Conservation (phyloP, 345 rosid genomes). For the Eucalyptus curtisii region DNA sequence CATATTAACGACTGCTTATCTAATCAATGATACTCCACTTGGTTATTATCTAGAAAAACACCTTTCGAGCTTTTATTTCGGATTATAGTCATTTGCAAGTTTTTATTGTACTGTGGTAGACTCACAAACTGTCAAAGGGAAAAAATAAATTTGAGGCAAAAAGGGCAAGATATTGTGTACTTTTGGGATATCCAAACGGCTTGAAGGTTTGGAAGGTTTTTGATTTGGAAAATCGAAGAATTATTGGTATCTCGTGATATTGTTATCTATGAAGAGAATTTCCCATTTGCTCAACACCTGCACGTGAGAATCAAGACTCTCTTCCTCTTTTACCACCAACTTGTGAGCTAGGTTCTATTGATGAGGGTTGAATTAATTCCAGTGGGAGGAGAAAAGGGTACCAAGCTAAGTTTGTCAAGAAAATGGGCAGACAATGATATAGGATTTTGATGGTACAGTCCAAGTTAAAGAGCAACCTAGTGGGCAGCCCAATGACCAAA, state of each 20-base stretch:
- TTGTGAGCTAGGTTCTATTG: not conserved
- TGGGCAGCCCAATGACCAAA: too few species aligned
- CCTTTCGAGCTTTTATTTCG: not conserved
- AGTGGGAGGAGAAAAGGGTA: too few species aligned
- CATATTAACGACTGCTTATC: not conserved
- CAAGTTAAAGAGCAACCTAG: too few species aligned
- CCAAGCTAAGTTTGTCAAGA: too few species aligned
- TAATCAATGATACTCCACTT: not conserved
- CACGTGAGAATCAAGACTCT: not conserved
- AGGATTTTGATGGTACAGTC: too few species aligned
- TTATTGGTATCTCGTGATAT: not conserved
- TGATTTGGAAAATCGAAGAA: not conserved
- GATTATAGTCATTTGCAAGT: not conserved
- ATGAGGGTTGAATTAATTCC: too few species aligned
- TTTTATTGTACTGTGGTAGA: not conserved
- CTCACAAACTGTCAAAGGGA: not conserved
- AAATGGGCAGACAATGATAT: too few species aligned
- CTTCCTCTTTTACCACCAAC: not conserved
- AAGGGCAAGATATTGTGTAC: not conserved
- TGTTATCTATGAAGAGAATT: not conserved
- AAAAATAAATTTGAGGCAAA: not conserved
- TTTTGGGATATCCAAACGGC: not conserved
- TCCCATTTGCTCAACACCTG: not conserved
- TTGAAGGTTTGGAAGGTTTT: not conserved
- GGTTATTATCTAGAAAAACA: not conserved